phyloP scores from a whole-genome alignment of 208 protist species.

The Spongospora subterranea region DNA sequence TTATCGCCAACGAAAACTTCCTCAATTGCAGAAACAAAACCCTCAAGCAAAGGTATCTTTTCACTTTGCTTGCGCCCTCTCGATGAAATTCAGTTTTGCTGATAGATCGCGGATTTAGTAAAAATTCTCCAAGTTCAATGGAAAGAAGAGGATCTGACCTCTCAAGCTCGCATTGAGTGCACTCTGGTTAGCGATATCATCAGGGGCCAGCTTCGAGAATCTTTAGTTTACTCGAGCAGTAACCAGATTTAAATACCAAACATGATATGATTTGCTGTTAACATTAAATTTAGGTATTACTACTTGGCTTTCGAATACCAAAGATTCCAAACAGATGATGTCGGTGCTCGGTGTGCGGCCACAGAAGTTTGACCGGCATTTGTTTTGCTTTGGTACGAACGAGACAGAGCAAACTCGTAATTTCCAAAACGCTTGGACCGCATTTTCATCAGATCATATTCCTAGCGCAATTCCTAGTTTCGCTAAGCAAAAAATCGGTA shows the following conservation, averaged over 20 bases:
- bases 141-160: slow-evolving; percentile 2
- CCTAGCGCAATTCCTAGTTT: neutral
- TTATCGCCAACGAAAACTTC: slow-evolving; percentile 30
- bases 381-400: neutral
- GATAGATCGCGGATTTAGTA: slow-evolving; percentile 1
- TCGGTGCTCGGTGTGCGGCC: neutral
- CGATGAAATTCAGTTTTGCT: neutral
- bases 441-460: slow-evolving; percentile 1
- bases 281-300: neutral
- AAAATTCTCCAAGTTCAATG: slow-evolving; percentile 35
- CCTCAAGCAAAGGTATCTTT: slow-evolving; percentile 10
- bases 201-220: neutral
- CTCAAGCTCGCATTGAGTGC: neutral
- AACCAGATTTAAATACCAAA: neutral
- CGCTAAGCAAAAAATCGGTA: slow-evolving; percentile 40
- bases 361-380: slow-evolving; percentile 18
- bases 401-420: neutral
- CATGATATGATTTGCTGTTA: slow-evolving; percentile 20
- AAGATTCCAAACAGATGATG: slow-evolving; percentile 18
- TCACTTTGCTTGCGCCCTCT: neutral
- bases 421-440: slow-evolving; percentile 6
- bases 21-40: slow-evolving; percentile 4
- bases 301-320: neutral
- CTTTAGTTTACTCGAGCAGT: neutral
- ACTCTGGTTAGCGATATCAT: slow-evolving; percentile 5